phyloP scores from a whole-genome alignment of 805 yeast genomes.

The Ogataea trehalophila region DNA sequence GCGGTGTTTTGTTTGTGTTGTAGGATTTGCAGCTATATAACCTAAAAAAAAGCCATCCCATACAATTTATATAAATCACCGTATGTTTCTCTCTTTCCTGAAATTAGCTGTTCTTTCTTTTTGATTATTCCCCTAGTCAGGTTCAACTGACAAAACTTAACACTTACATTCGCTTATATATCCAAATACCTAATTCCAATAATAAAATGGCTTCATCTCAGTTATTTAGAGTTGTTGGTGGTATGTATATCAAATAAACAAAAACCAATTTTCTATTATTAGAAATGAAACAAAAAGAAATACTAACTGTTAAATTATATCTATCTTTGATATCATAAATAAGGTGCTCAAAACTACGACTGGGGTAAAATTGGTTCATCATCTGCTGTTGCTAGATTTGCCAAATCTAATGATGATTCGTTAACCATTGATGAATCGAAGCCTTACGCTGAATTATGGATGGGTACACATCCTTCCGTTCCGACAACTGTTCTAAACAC shows the following conservation, averaged over 20 bases:
- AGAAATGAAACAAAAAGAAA: background rate
- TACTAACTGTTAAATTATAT: background rate
- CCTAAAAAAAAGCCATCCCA: too few relatives aligned
- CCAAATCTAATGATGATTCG: slow-evolving; percentile 60
- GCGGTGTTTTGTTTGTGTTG: too few relatives aligned
- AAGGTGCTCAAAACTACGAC: slow-evolving; percentile 35
- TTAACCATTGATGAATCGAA: slow-evolving; percentile 61
- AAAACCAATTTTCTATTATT: background rate
- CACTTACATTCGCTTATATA: background rate
- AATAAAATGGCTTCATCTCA: slow-evolving; percentile 10
- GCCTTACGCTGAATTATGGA: slow-evolving; percentile 98
- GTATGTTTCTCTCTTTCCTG: background rate
- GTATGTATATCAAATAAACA: slow-evolving; percentile 13
- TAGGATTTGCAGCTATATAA: too few relatives aligned
- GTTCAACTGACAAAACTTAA: background rate
- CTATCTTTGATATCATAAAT: background rate
- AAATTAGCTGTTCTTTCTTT: background rate
- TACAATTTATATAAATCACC: too few relatives aligned
- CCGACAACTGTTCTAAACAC: slow-evolving; percentile 62
- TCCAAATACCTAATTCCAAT: background rate
- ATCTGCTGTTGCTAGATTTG: slow-evolving; percentile 88
- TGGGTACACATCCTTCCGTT: slow-evolving; percentile 96
- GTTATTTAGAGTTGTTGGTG: slow-evolving; percentile 31
- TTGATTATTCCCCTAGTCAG: too few relatives aligned
- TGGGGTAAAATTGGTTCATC: slow-evolving; percentile 69